Evolutionary conservation across 2,329 filamentous ascomycete genomes (phyloP).

Genomic region (Trichoderma afroharzianum): DNA sequence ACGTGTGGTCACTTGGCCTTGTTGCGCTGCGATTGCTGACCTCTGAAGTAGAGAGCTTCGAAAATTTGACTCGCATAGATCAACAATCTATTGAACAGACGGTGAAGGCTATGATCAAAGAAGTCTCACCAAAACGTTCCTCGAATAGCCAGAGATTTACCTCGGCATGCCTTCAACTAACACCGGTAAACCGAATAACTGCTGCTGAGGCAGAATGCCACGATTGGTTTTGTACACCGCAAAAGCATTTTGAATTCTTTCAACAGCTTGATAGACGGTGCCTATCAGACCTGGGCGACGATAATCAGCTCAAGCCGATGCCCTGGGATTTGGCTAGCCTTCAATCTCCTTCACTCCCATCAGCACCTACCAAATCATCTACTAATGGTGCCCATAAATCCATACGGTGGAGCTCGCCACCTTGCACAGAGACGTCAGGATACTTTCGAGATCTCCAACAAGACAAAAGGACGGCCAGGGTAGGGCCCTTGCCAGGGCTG

Average conservation of each 20-base stretch:
- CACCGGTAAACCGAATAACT: constrained; percentile 28
- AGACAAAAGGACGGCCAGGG: not conserved
- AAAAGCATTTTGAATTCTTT: constrained; percentile 32
- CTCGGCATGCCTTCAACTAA: constrained; percentile 30
- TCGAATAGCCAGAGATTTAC: constrained; percentile 29
- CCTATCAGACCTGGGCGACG: constrained; percentile 26
- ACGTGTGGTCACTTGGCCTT: constrained; percentile 53
- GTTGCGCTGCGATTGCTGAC: constrained; percentile 38
- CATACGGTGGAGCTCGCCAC: not conserved
- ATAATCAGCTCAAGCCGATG: constrained; percentile 32
- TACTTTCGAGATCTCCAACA: not conserved
- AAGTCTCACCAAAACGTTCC: constrained; percentile 22
- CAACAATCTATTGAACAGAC: constrained; percentile 22
- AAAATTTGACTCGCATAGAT: constrained; percentile 27
- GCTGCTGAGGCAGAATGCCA: constrained; percentile 29
- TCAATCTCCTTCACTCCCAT: not conserved
- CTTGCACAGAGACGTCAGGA: not conserved
- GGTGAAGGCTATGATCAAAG: constrained; percentile 3
- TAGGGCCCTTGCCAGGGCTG: not conserved
- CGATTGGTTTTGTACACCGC: constrained; percentile 34
- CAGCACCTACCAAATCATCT: not conserved
- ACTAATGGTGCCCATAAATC: not conserved
- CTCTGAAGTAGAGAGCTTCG: constrained; percentile 22
- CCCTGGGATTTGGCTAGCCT: constrained; percentile 32
- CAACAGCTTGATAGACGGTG: constrained; percentile 30